Evolutionary conservation across 306 rosid species (phyloP).

Genomic region (Dalbergia oliveri): DNA sequence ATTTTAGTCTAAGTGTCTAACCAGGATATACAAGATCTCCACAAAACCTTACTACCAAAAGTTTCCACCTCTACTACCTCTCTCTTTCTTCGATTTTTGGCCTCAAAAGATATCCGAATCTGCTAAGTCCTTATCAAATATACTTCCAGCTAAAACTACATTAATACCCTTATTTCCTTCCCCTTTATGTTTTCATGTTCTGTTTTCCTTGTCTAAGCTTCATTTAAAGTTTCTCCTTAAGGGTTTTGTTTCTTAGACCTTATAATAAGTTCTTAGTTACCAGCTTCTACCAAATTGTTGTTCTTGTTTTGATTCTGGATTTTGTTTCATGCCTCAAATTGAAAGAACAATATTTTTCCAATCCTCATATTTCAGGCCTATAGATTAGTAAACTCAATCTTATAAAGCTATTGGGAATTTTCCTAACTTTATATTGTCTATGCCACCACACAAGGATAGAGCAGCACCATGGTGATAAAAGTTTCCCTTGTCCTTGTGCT

Average conservation of each 20-base stretch:
- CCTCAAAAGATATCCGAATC: neutral
- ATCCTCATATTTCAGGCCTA: neutral
- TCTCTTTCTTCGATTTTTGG: neutral
- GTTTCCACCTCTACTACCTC: neutral
- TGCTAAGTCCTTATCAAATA: neutral
- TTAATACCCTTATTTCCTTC: neutral
- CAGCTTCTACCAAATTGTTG: neutral
- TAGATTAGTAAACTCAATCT: neutral
- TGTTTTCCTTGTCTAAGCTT: neutral
- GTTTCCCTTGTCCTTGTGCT: constrained; percentile 33
- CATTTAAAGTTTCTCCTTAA: neutral
- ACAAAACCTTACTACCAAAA: neutral
- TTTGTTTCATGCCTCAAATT: constrained; percentile 9
- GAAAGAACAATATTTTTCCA: neutral
- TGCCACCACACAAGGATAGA: constrained; percentile 28
- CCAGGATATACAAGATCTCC: neutral
- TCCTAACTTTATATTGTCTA: constrained; percentile 12
- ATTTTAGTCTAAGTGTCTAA: neutral
- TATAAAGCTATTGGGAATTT: constrained; percentile 14
- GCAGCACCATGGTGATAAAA: constrained; percentile 29
- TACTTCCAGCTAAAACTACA: neutral
- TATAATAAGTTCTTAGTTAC: neutral
- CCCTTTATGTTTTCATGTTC: neutral
- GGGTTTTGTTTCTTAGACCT: neutral
- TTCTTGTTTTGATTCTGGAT: constrained; percentile 14